These are phyloP conservation scores for Cyberlindnera veronae DNA, from an alignment of 805 yeast genomes.

Conservation along the genomic window DNA sequence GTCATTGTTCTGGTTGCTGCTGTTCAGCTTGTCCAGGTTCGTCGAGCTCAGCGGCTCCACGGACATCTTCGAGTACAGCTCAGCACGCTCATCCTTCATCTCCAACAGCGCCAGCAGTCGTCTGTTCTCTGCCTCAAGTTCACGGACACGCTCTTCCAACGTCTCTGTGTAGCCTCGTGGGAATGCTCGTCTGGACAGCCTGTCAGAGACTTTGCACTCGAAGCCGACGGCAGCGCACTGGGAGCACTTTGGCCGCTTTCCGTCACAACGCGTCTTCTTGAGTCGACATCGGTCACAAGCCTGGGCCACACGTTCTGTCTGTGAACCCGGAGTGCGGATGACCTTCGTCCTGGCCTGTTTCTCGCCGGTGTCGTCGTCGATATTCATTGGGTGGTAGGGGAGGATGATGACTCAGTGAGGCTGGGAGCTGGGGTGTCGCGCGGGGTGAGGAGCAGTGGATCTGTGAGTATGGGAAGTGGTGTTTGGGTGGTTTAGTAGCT, in stretches of 20 bases:
- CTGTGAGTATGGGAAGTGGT: too few species aligned
- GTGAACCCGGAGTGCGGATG: conserved; percentile 66
- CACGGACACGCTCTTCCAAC: conserved; percentile 82
- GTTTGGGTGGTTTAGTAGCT: too few species aligned
- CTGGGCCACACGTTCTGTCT: conserved; percentile 72
- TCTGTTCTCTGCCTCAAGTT: conserved; percentile 76
- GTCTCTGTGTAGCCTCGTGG: conserved; percentile 93
- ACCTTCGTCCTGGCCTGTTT: conserved; percentile 34
- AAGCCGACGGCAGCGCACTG: conserved; percentile 82
- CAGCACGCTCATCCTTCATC: conserved; percentile 61
- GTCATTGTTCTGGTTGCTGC: background rate
- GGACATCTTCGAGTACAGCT: conserved; percentile 27
- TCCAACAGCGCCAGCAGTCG: conserved; percentile 61
- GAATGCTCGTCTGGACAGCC: conserved; percentile 78
- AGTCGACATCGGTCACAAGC: conserved; percentile 90
- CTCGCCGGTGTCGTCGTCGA: background rate
- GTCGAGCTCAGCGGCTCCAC: conserved; percentile 32
- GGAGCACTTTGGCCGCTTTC: conserved; percentile 67
- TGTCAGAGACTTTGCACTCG: conserved; percentile 85
- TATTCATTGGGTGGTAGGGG: too few species aligned
- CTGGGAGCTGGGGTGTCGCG: too few species aligned
- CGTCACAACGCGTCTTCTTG: conserved; percentile 77
- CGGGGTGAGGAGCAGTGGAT: background rate
- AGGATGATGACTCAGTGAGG: background rate
- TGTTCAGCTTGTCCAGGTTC: conserved; percentile 30